Evolutionary conservation across 2,329 filamentous ascomycete genomes (phyloP).

Genomic region (Penicillium olsonii): DNA sequence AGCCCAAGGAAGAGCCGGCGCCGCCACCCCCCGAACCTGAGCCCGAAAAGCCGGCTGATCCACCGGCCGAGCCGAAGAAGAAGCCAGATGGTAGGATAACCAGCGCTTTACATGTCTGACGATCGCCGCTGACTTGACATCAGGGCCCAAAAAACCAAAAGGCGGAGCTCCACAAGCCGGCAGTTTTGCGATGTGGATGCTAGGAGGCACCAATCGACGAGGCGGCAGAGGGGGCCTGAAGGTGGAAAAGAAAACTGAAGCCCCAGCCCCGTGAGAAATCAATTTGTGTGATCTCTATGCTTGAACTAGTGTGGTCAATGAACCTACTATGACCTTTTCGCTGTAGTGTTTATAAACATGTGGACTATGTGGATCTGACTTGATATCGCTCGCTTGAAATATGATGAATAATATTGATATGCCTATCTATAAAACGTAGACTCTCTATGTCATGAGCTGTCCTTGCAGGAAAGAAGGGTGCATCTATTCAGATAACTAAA

Average conservation of each 20-base stretch:
- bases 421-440: neutral
- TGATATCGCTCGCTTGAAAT: neutral
- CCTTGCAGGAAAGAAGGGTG: no score
- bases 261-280: slow-evolving; percentile 14
- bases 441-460: no score
- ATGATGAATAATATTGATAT: neutral
- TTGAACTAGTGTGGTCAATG: neutral
- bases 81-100: slow-evolving; percentile 35
- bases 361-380: neutral
- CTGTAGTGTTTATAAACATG: neutral
- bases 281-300: neutral
- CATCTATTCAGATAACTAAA: no score
- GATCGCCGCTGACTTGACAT: slow-evolving; percentile 1
- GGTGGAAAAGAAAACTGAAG: slow-evolving; percentile 45
- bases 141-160: slow-evolving; percentile 34
- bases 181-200: slow-evolving; percentile 48
- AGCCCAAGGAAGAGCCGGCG: slow-evolving; percentile 43
- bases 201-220: slow-evolving; percentile 35
- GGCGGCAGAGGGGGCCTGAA: slow-evolving; percentile 44
- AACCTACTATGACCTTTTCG: neutral
- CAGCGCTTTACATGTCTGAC: neutral
- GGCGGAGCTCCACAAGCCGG: slow-evolving; percentile 26
- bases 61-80: slow-evolving; percentile 33
- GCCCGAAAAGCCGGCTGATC: slow-evolving; percentile 23
- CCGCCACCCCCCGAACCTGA: slow-evolving; percentile 24